Base-by-base conservation (phyloP, 441 rosid genomes). In the Viola pubescens region DNA sequence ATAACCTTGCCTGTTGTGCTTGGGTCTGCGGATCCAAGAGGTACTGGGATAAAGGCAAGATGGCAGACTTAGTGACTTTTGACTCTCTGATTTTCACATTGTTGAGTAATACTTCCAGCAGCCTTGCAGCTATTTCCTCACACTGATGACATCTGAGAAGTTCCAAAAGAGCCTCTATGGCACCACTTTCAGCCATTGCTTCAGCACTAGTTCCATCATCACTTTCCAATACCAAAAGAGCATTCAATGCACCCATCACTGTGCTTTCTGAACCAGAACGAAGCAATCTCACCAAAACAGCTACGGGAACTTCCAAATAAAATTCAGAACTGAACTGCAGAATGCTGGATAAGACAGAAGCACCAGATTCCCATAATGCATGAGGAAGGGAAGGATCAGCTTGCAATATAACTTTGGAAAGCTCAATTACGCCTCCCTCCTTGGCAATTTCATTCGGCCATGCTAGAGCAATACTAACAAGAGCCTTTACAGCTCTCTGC, bases 151-250 rank as follows among this genome's bases (percentile, higher is more conserved):
- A 61, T 68, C 99, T 83, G 39, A 95, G 82, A 71, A 95, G 96
- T 80, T 91, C 99, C 79, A 95, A 76, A 56, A 95, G 88, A 71
- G 96, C 97, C 84, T 91, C 98, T 70, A 95, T 79, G 48, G 99
- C 97, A 59, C 99, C 99, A 68, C 98, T 89, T 77, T 88, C 98
- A 63, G 99, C 98, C 99, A 95, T 91, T 51, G 99, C 95, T 75
- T 88, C 98, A 2, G 98, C 99, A 67, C 97, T 91, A 57, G 96
- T 84, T 61, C 90, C 91, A 62, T 95, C 99, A 53, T 91, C 97
- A 57, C 96, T 91, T 86, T 91, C 99, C 76, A 95, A 77, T 67
- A 95, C 97, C 68, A 95, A 81, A 77, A 91, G 98, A 66, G 99
- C 87, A 79, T 95, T 95, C 64, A 95, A 65, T 14, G 99, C 92